Base-by-base conservation (phyloP, 306 rosid genomes). In the Lathyrus aphaca region DNA sequence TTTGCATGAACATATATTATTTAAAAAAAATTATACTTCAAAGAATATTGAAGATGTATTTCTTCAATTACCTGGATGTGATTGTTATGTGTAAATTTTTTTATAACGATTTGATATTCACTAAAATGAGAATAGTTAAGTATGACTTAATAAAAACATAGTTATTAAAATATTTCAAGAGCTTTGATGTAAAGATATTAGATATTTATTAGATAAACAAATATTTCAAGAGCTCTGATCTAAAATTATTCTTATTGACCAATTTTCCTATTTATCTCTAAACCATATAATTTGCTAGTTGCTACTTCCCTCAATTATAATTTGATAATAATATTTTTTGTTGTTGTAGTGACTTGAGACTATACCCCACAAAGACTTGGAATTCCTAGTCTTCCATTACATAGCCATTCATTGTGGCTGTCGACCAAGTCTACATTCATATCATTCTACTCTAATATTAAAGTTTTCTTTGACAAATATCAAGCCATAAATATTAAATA, bases 371-470 rank as follows among this genome's bases (percentile, higher is more conserved):
- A 32, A 27, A 56, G 40, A 56, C 63, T 56, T 32, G 43, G n/a
- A 30, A 58, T 32, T 30, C 13, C 25, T 4, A n/a, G 64, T 29
- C 43, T 58, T 58, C 64, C 64, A 57, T 18, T 27, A 29, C 64
- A 1, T 27, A 29, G 13, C 7, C 19, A 57, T 23, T 19, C 37
- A 23, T 54, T 25, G 17, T 25, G 61, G 61, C 4, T 2, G 37
- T 54, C 27, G 10, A 54, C 3, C 38, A 54, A 54, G 61, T 23
- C 61, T 12, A 23, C 17, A 1, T 5, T 13, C 61, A 6, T 13
- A 57, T 29, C 12, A 29, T 5, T 29, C 3, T 6, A 30, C 35
- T 30, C 7, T 30, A 30, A 30, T 5, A 30, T 30, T 30, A 55
- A 3, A 56, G 10, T 18, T 17, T 17, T 50, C 6, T 50, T 50